Evolutionary conservation across 1,139 yeast species (phyloP).

Genomic region (Pichia sp.): DNA sequence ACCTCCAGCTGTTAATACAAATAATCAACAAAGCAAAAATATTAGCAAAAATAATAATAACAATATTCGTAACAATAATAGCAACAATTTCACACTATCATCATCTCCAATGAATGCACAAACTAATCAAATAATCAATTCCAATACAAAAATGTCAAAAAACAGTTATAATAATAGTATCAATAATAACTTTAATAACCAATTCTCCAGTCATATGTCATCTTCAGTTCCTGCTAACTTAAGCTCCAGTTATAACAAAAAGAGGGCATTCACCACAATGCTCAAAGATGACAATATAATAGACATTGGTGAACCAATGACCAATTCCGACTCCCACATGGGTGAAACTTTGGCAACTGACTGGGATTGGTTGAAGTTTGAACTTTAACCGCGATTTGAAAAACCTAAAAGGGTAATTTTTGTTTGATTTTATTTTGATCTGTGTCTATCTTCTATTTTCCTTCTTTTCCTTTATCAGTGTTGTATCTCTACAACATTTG

Average conservation of each 20-base stretch:
- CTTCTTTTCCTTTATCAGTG: neutral
- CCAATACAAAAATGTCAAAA: neutral
- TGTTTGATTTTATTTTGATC: neutral
- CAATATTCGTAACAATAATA: neutral
- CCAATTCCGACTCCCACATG: constrained; percentile 25
- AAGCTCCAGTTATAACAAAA: constrained; percentile 7
- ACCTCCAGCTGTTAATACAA: constrained; percentile 33
- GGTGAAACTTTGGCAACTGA: constrained; percentile 30
- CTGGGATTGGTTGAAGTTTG: constrained; percentile 32
- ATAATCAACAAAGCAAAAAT: neutral
- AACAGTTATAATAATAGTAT: neutral
- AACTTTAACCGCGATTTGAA: constrained; percentile 11
- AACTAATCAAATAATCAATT: neutral
- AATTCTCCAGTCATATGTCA: neutral
- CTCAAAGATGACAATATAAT: constrained; percentile 9
- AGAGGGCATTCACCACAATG: constrained; percentile 9
- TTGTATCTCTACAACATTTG: neutral
- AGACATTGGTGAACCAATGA: constrained; percentile 16
- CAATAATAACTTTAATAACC: neutral
- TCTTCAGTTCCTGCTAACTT: neutral
- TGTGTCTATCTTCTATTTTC: neutral
- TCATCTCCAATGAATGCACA: neutral
- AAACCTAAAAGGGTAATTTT: neutral
- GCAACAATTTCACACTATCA: neutral
- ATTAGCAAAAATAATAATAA: neutral